Conservation (phyloP, 352 stramenopile genomes). For the Phytopythium oedochilum region DNA sequence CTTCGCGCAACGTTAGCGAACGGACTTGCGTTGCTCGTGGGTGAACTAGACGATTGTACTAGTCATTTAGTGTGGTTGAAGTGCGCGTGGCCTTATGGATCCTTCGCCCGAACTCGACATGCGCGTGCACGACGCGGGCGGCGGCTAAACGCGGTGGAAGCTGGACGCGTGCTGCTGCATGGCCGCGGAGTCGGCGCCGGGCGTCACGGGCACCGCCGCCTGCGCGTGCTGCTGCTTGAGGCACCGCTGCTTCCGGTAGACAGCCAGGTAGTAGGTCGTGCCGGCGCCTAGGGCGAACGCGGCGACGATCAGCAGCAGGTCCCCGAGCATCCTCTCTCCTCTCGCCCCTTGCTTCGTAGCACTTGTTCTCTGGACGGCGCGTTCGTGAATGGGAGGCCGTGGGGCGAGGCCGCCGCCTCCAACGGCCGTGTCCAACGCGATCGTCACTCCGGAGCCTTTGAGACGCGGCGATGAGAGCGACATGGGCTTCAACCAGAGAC, state of each 20-base stretch:
- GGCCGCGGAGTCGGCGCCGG: background rate
- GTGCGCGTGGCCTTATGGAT: background rate
- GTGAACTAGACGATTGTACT: too few relatives aligned
- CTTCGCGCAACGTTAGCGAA: background rate
- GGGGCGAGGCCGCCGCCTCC: background rate
- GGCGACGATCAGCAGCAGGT: background rate
- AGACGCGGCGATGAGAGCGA: background rate
- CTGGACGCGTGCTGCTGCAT: background rate
- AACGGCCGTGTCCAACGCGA: background rate
- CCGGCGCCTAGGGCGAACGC: constrained; percentile 1
- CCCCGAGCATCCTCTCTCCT: background rate
- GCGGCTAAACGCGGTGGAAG: constrained; percentile 2
- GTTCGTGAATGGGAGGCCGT: background rate
- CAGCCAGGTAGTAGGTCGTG: background rate
- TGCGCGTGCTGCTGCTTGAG: background rate
- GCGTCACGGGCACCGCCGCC: constrained; percentile 1
- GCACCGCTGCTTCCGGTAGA: background rate
- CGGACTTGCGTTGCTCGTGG: background rate
- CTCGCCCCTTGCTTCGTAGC: background rate
- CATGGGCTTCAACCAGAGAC: too few relatives aligned
- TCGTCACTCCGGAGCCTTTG: background rate
- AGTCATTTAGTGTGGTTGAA: too few relatives aligned
- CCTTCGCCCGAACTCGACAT: too few relatives aligned
- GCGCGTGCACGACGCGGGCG: too few relatives aligned
- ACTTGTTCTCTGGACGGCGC: background rate